phyloP scores from a whole-genome alignment of 495 filamentous ascomycete genomes.

The Xylona heveae region DNA sequence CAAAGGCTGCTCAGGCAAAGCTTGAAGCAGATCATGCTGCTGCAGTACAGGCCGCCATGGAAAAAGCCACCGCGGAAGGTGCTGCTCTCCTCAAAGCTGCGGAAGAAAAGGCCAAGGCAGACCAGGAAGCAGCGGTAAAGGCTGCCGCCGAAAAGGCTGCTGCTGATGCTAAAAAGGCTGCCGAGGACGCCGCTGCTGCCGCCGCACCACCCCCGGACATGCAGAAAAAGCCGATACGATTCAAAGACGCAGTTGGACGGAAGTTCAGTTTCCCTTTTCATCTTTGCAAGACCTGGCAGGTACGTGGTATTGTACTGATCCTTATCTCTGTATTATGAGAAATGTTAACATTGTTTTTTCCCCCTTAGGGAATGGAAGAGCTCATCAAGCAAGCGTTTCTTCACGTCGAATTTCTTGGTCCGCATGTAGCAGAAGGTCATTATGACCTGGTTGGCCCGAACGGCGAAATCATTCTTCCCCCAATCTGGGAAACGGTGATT shows the following conservation, averaged over 20 bases:
- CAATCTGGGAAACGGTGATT: slow-evolving; percentile 69
- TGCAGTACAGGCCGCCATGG: slow-evolving; percentile 2
- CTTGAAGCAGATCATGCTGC: slow-evolving; percentile 2
- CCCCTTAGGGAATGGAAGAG: slow-evolving; percentile 72
- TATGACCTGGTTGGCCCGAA: slow-evolving; percentile 72
- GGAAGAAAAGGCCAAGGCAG: slow-evolving; percentile 7
- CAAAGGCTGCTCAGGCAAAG: too few species aligned
- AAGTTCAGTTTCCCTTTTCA: slow-evolving; percentile 45
- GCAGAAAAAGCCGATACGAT: slow-evolving; percentile 32
- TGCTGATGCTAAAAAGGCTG: slow-evolving; percentile 13
- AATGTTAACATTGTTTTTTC: too few species aligned
- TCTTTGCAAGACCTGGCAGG: slow-evolving; percentile 42
- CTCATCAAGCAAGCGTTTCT: slow-evolving; percentile 75
- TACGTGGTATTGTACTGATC: slow-evolving; percentile 13
- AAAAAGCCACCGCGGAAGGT: not conserved
- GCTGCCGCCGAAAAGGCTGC: slow-evolving; percentile 9
- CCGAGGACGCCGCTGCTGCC: slow-evolving; percentile 14
- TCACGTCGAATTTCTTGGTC: slow-evolving; percentile 63
- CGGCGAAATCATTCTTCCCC: slow-evolving; percentile 70
- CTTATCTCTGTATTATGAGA: too few species aligned
- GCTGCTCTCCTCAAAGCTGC: slow-evolving; percentile 3
- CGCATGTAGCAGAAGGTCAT: slow-evolving; percentile 64
- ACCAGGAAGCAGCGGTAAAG: slow-evolving; percentile 8
- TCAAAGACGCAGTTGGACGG: slow-evolving; percentile 42
- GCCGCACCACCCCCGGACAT: slow-evolving; percentile 30